Base-by-base conservation (phyloP, 257 asterid genomes). In the Solanum lycopersicoides region DNA sequence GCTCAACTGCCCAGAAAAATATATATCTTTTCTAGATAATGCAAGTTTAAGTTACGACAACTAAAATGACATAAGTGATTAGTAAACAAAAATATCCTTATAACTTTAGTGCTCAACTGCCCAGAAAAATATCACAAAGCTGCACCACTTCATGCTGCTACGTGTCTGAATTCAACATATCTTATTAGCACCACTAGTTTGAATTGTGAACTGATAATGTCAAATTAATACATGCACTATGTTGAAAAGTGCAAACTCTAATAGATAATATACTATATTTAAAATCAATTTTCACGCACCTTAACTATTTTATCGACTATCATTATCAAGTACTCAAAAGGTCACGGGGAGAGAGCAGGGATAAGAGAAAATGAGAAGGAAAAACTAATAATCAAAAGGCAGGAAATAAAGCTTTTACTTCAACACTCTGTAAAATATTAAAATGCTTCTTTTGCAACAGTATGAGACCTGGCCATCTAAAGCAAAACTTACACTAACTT, bases 401-500 rank as follows among this genome's bases (percentile, higher is more conserved):
- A 21, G 35, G 1, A 77, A 25, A 76, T 60, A 13, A 76, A 42
- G 35, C 39, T 25, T 44, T 16, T 41, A 41, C 39, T 47, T 16
- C 45, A 68, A 37, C 66, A 39, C 39, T 20, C 8, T 0, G 8
- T 60, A 28, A 65, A 66, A 69, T 30, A 14, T 21, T 50, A 82
- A 82, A 50, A 47, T 80, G 85, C 66, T 47, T 80, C 85, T 47
- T 80, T 30, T 80, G 18, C 30, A 47, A 30, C 11, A 80, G 68
- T 18, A 80, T 30, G 68, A 45, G 28, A 30, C 32, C 8, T 30
- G 85, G 7, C 44, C 30, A 82, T 82, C 53, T 45, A 86, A 28
- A 42, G 35, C 16, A 74, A 89, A 85, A 59, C 85, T 82, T 89
- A 30, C 77, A 41, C 80, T 83, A 89, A 56, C 30, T 73, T 72